Percentiles rank a stretch among this genome's conserved stretches.
phyloP scores from a whole-genome alignment of 257 asterid genomes.

The Vinca minor region DNA sequence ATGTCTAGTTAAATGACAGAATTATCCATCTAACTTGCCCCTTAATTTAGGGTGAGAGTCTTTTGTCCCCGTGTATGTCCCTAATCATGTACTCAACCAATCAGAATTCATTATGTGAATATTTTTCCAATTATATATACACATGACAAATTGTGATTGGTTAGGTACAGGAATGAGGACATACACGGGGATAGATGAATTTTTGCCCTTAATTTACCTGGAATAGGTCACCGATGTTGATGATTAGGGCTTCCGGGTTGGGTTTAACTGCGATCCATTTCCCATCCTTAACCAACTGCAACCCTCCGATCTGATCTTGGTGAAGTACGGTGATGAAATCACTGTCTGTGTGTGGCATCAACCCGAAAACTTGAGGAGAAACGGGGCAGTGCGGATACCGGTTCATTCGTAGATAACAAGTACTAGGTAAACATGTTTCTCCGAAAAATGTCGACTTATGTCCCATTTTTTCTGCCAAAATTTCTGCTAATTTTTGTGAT shows the following conservation, averaged over 20 bases:
- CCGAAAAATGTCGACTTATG: slow-evolving; percentile 35
- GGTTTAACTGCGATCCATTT: slow-evolving; percentile 82
- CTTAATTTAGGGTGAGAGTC: no score
- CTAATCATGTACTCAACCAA: no score
- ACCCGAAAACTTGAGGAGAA: slow-evolving; percentile 43
- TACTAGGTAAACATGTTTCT: slow-evolving; percentile 42
- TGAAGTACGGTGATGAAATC: slow-evolving; percentile 72
- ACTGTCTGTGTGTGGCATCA: slow-evolving; percentile 80
- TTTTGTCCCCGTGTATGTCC: no score
- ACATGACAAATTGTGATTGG: no score
- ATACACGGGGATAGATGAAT: no score
- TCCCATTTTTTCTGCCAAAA: slow-evolving; percentile 53
- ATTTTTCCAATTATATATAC: no score
- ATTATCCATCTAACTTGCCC: no score
- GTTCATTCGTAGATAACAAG: slow-evolving; percentile 73
- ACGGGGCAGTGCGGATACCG: slow-evolving; percentile 64
- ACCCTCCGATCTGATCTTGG: slow-evolving; percentile 76
- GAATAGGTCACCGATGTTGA: slow-evolving; percentile 76
- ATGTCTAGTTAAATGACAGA: no score
- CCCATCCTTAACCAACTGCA: slow-evolving; percentile 66
- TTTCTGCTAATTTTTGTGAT: slow-evolving; percentile 43
- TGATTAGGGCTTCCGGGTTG: slow-evolving; percentile 54
- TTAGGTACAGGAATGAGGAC: background rate
- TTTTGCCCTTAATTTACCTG: no score
- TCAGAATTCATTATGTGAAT: no score